Evolutionary conservation across 495 filamentous ascomycete species (phyloP).

Genomic region (Chaetomium fimeti): DNA sequence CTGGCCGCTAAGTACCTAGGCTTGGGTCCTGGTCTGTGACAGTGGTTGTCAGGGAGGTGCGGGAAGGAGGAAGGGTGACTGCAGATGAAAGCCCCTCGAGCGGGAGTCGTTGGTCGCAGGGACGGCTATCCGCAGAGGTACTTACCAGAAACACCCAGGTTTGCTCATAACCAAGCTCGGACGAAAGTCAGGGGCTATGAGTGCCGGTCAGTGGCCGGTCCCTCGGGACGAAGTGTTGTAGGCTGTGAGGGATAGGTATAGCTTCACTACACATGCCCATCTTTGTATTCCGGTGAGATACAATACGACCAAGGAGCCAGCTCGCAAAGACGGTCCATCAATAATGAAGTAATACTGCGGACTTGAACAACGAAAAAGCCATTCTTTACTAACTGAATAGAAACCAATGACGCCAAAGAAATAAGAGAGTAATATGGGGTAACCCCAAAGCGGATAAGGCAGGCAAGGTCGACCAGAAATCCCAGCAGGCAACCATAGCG

Average conservation of each 20-base stretch:
- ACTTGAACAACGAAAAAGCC: no score
- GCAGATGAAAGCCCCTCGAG: not conserved
- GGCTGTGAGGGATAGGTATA: no score
- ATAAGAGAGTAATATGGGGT: not conserved
- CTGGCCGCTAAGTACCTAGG: not conserved
- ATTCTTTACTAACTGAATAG: not conserved
- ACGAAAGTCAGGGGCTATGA: not conserved
- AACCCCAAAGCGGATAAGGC: not conserved
- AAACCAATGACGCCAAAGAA: not conserved
- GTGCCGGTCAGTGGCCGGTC: not conserved
- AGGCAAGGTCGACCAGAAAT: not conserved
- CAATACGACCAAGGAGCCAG: no score
- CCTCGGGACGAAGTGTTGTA: no score
- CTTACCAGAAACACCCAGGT: no score
- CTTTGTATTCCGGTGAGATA: no score
- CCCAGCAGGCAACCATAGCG: not conserved
- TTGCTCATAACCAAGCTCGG: not conserved
- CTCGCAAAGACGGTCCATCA: no score
- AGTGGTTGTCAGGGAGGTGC: not conserved
- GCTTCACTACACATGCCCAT: no score
- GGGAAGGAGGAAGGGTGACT: not conserved
- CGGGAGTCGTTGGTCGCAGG: not conserved
- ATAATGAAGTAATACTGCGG: not conserved
- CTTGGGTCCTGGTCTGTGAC: not conserved
- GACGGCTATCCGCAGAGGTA: not conserved